Evolutionary conservation across 805 yeast species (phyloP), one percentile per base, ranked within the genome.

Genomic region (Vanderwaltozyma verrucispora): DNA sequence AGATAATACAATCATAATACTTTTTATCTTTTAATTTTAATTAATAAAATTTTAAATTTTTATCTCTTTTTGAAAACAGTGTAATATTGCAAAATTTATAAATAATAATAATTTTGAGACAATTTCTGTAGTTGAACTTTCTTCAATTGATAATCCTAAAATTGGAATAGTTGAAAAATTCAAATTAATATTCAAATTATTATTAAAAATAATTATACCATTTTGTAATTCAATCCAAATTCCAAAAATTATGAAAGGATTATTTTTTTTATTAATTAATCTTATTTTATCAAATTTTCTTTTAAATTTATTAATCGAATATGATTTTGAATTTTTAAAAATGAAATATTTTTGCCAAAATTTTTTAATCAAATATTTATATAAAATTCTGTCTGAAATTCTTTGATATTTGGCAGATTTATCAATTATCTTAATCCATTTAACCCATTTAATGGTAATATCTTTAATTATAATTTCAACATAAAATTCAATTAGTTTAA

Each of bases 171-270:
- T 8, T 2, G 3, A 11, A 9, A 3, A 14, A 5, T 27, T 27
- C 27, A n/a, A 14, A 3, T 23, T 20, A 6, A 10, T 11, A n/a
- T 21, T n/a, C 37, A 44, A 17, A 8, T 46, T 43, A 28, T 44
- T 47, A 24, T 44, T 44, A 20, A 50, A 39, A 11, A 51, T 35
- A 20, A 51, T 30, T 15, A 50, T 42, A 5, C 53, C 53, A n/a
- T 45, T 46, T 18, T 30, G 27, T 9, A 45, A 38, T 39, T 51
- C 54, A 20, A 48, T 16, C 56, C 56, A 51, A 3, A 47, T 27
- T 7, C 52, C 54, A 19, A 35, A 42, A 13, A 32, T 30, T 2
- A 41, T 24, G 8, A 28, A 31, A 17, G 38, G 20, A 10, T 32
- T 19, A 24, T 26, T 21, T 10, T 29, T 28, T 5, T 36, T 31